Percentiles rank a stretch among this genome's conserved stretches.
These are phyloP conservation scores for Articulospora tetracladia DNA, from an alignment of 495 filamentous ascomycete species.

Conservation along the genomic window DNA sequence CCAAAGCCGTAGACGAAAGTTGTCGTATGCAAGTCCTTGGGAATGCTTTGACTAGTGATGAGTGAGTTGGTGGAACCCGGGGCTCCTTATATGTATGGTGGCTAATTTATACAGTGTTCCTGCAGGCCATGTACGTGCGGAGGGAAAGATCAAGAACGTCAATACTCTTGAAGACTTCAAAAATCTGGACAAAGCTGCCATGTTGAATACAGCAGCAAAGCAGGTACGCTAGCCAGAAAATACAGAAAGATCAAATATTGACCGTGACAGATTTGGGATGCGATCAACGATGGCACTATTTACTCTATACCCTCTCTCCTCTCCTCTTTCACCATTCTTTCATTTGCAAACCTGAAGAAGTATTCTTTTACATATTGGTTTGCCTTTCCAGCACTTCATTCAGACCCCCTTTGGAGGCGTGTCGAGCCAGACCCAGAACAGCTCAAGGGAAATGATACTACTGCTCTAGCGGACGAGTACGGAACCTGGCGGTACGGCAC, in stretches of 20 bases:
- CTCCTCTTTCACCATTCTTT: conserved; percentile 80
- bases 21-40: conserved; percentile 85
- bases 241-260: not conserved
- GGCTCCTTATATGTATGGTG: not conserved
- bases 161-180: conserved; percentile 95
- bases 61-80: conserved; percentile 51
- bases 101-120: conserved; percentile 54
- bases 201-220: conserved; percentile 69
- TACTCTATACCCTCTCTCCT: conserved; percentile 90
- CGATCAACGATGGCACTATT: conserved; percentile 91
- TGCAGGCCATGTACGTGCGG: conserved; percentile 69
- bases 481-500: conserved; percentile 81
- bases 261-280: conserved; percentile 80
- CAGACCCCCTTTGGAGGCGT: conserved; percentile 74
- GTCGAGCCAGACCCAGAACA: conserved; percentile 37
- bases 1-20: conserved; percentile 63
- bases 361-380: conserved; percentile 95
- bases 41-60: conserved; percentile 74
- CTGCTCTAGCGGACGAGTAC: conserved; percentile 69
- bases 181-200: conserved; percentile 63
- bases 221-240: conserved; percentile 51
- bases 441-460: conserved; percentile 63
- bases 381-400: conserved; percentile 88
- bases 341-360: conserved; percentile 95
- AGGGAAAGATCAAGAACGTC: conserved; percentile 92